Evolutionary conservation across 768 basidiomycete genomes (phyloP).

Genomic region (Gloeostereum incarnatum): DNA sequence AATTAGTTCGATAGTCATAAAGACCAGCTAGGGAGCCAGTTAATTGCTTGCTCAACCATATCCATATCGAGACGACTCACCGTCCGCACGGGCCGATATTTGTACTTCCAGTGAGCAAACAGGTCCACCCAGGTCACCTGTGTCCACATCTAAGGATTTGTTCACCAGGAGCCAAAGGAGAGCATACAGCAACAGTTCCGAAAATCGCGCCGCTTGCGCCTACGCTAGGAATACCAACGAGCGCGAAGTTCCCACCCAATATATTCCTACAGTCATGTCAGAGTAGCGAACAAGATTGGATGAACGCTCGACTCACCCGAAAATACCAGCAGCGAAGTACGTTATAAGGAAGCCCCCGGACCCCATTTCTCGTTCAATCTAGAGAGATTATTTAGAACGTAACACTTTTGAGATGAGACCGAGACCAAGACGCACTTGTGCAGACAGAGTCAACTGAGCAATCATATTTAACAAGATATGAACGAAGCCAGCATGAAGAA

Average conservation of each 20-base stretch:
- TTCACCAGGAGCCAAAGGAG: neutral
- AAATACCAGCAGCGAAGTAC: slow-evolving; percentile 88
- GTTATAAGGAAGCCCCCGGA: slow-evolving; percentile 76
- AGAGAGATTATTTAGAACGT: slow-evolving; percentile 3
- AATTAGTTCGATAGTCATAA: slow-evolving; percentile 80
- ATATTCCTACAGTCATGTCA: slow-evolving; percentile 46
- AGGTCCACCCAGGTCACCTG: slow-evolving; percentile 83
- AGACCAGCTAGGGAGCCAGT: slow-evolving; percentile 46
- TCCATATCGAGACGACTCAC: slow-evolving; percentile 24
- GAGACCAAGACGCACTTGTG: slow-evolving; percentile 41
- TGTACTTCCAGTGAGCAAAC: slow-evolving; percentile 86
- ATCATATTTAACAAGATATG: slow-evolving; percentile 88
- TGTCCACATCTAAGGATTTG: neutral
- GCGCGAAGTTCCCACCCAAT: slow-evolving; percentile 87
- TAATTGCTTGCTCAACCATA: neutral
- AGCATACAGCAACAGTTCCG: slow-evolving; percentile 66
- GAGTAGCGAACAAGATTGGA: neutral
- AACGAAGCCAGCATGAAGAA: slow-evolving; percentile 94
- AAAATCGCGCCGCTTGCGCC: slow-evolving; percentile 95
- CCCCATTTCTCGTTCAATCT: slow-evolving; percentile 92
- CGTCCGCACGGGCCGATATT: slow-evolving; percentile 73
- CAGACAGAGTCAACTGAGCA: slow-evolving; percentile 73
- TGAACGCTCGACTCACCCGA: slow-evolving; percentile 48
- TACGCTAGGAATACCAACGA: slow-evolving; percentile 81
- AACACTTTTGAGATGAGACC: neutral